These are phyloP conservation scores for Xylaria multiplex DNA, from an alignment of 2,329 filamentous ascomycete species.

Conservation along the genomic window DNA sequence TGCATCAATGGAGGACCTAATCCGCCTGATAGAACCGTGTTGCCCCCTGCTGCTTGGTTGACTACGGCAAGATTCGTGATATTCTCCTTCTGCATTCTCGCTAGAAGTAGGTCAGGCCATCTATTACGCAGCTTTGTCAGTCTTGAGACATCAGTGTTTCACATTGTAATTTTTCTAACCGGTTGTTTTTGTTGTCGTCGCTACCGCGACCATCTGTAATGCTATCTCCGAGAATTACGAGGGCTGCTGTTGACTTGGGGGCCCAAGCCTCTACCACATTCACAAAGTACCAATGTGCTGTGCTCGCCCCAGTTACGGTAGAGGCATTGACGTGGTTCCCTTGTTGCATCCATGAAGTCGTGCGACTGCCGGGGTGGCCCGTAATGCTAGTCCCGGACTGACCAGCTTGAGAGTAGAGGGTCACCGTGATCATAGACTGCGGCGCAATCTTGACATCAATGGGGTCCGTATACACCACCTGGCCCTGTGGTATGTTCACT, in stretches of 20 bases:
- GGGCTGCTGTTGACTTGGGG: constrained; percentile 54
- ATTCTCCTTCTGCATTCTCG: constrained; percentile 58
- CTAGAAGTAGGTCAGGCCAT: constrained; percentile 68
- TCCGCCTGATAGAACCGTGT: constrained; percentile 69
- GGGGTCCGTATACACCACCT: constrained; percentile 69
- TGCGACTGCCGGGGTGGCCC: constrained; percentile 71
- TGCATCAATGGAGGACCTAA: constrained; percentile 69
- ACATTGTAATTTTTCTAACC: constrained; percentile 45
- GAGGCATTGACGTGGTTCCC: constrained; percentile 65
- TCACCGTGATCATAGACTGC: constrained; percentile 65
- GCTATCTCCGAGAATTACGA: constrained; percentile 70
- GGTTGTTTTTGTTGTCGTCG: constrained; percentile 68
- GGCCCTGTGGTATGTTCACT: constrained; percentile 64
- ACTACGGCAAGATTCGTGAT: constrained; percentile 64
- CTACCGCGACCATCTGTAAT: constrained; percentile 75
- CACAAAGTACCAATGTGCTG: constrained; percentile 66
- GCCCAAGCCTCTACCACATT: constrained; percentile 68
- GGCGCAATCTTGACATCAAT: constrained; percentile 63
- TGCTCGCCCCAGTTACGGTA: constrained; percentile 55
- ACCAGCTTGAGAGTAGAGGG: constrained; percentile 66
- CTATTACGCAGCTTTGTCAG: constrained; percentile 40
- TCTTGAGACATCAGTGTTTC: constrained; percentile 8
- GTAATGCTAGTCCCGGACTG: constrained; percentile 68
- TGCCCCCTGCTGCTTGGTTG: constrained; percentile 77
- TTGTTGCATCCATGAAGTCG: constrained; percentile 66